phyloP scores from a whole-genome alignment of 768 basidiomycete species.

The Scleroderma citrinum region DNA sequence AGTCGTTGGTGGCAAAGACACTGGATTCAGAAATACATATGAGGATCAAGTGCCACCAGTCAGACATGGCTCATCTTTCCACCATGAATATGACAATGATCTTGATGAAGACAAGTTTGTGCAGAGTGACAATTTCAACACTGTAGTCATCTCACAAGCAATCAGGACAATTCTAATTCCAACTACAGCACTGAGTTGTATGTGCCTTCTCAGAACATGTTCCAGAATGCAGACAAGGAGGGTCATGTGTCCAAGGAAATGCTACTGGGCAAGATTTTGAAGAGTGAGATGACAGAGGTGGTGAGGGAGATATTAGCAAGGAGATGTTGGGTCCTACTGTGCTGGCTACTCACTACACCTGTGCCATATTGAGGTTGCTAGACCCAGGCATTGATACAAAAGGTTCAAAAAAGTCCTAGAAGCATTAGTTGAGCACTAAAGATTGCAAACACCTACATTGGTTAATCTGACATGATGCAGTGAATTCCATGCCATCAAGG shows the following conservation, averaged over 20 bases:
- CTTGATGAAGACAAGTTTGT: constrained; percentile 71
- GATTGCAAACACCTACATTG: too few species aligned
- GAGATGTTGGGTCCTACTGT: constrained; percentile 80
- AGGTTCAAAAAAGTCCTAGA: too few species aligned
- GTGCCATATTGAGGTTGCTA: too few species aligned
- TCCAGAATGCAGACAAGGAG: constrained; percentile 75
- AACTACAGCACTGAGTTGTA: too few species aligned
- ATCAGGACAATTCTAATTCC: constrained; percentile 76
- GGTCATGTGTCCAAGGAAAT: constrained; percentile 75
- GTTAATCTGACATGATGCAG: too few species aligned
- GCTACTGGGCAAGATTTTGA: constrained; percentile 77
- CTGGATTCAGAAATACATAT: too few species aligned
- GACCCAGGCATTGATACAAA: too few species aligned
- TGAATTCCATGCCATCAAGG: too few species aligned
- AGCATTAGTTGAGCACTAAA: too few species aligned
- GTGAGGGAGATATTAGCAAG: constrained; percentile 77
- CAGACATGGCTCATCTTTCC: constrained; percentile 74
- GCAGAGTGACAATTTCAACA: constrained; percentile 74
- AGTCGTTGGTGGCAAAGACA: constrained; percentile 32
- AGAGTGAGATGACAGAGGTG: constrained; percentile 85
- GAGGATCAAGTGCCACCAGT: constrained; percentile 82
- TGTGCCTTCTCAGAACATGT: constrained; percentile 94
- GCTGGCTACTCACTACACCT: constrained; percentile 86
- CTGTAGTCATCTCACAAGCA: constrained; percentile 69
- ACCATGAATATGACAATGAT: constrained; percentile 72